phyloP scores from a whole-genome alignment of 192 early-diverging fungal species.

The Endogone sp. region DNA sequence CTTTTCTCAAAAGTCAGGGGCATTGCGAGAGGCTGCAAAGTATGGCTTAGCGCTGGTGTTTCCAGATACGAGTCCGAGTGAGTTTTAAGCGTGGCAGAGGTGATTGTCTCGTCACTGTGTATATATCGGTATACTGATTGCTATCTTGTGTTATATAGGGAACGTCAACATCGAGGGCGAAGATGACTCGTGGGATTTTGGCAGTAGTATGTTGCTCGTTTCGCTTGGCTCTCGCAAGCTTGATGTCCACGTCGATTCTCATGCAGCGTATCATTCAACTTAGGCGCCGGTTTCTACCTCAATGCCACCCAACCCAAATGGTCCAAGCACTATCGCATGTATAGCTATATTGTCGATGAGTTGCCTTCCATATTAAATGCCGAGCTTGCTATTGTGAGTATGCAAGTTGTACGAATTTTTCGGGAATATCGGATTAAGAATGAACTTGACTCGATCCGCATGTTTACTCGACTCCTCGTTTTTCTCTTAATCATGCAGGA shows the following conservation, averaged over 20 bases:
- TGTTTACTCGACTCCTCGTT: too few relatives aligned
- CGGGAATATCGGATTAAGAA: too few relatives aligned
- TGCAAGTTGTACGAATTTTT: not conserved
- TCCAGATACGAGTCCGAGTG: constrained; percentile 88
- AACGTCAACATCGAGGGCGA: constrained; percentile 67
- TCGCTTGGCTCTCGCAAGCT: not conserved
- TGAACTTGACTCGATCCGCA: too few relatives aligned
- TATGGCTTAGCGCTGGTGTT: constrained; percentile 72
- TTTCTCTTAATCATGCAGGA: constrained; percentile 34
- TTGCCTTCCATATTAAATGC: constrained; percentile 55
- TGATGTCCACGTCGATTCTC: not conserved
- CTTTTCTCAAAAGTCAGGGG: constrained; percentile 83
- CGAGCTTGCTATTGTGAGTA: constrained; percentile 56
- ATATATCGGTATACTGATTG: too few relatives aligned
- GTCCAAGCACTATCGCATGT: constrained; percentile 77
- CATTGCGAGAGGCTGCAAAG: constrained; percentile 56
- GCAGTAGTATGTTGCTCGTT: constrained; percentile 40
- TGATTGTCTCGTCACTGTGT: too few relatives aligned
- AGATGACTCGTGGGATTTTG: constrained; percentile 65
- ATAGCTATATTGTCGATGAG: constrained; percentile 75
- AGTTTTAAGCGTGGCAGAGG: not conserved
- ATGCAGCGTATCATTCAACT: constrained; percentile 4
- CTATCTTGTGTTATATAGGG: too few relatives aligned
- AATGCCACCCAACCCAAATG: constrained; percentile 78
- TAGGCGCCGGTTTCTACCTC: constrained; percentile 62